phyloP scores from a whole-genome alignment of 169 alveolate species.

The Eimeria maxima region DNA sequence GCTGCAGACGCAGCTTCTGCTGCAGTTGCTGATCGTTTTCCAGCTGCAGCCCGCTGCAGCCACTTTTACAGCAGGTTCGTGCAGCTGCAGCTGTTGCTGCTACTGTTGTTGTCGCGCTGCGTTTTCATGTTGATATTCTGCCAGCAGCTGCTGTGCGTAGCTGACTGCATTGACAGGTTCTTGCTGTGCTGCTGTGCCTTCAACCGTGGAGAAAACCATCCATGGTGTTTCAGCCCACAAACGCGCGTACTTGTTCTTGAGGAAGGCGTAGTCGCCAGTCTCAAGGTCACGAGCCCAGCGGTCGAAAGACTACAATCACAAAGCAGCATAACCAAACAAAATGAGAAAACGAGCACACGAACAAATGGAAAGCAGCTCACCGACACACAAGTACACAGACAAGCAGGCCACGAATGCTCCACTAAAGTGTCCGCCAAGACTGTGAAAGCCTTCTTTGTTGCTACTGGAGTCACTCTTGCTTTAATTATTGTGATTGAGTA shows the following conservation, averaged over 20 bases:
- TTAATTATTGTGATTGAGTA: too few relatives aligned
- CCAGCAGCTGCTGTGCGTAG: slow-evolving; percentile 37
- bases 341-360: neutral
- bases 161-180: neutral
- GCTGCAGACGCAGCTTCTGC: too few relatives aligned
- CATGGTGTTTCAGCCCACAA: slow-evolving; percentile 74
- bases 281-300: slow-evolving; percentile 76
- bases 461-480: too few relatives aligned
- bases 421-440: neutral
- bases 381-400: neutral
- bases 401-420: neutral
- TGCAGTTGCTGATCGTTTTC: too few relatives aligned
- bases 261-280: slow-evolving; percentile 45
- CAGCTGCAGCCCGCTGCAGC: slow-evolving; percentile 18
- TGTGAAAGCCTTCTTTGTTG: neutral
- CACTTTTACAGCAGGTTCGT: neutral
- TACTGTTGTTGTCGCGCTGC: neutral
- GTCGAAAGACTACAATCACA: slow-evolving; percentile 63
- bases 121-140: slow-evolving; percentile 24
- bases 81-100: neutral
- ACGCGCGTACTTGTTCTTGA: slow-evolving; percentile 66
- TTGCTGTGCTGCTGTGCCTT: neutral
- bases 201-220: slow-evolving; percentile 35
- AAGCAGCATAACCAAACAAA: neutral
- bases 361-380: neutral